Evolutionary conservation across 441 rosid species (phyloP), one percentile per base, ranked within the genome.

Genomic region (Arabidopsis hybrid): DNA sequence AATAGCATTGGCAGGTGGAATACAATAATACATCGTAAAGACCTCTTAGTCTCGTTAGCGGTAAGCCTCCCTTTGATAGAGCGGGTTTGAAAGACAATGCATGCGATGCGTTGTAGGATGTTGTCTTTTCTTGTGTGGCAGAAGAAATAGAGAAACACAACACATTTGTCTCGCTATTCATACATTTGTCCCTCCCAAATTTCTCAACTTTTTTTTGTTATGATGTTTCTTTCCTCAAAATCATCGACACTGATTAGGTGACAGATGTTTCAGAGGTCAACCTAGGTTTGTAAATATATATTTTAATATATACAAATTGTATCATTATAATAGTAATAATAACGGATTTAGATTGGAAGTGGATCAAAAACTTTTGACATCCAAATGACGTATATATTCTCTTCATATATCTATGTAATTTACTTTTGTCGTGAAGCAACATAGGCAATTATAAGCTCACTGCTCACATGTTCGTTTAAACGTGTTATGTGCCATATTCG

Each of bases 401-500:
- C 17, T 29, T 53, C 13, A 38, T 40, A 29, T n/a, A 39, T 35
- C 12, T 11, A 50, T 31, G 13, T 65, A 77, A 62, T 26, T 67
- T 21, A 43, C 39, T 65, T 59, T 71, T 77, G 73, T 77, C 69
- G 45, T 45, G 42, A 14, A 71, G 72, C 32, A 38, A 38, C 32
- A 47, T 8, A 21, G 9, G 74, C 74, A 72, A 71, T 71, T 47
- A 71, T 66, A 40, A 65, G 77, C 59, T 66, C 77, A 77, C 80
- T 60, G 77, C 59, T 66, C 77, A 77, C 80, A 77, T 77, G 80
- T 50, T 42, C 63, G 32, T 60, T 59, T 43, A 35, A 71, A 56
- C 77, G 76, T 77, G 80, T 39, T 7, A 77, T 71, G 64, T 45
- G 69, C 73, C 77, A 66, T 43, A 47, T 71, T 77, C 64, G 40